Evolutionary conservation across 371 early-diverging fungal species (phyloP), one percentile per base, ranked within the genome.

Genomic region (Modicella reniformis): DNA sequence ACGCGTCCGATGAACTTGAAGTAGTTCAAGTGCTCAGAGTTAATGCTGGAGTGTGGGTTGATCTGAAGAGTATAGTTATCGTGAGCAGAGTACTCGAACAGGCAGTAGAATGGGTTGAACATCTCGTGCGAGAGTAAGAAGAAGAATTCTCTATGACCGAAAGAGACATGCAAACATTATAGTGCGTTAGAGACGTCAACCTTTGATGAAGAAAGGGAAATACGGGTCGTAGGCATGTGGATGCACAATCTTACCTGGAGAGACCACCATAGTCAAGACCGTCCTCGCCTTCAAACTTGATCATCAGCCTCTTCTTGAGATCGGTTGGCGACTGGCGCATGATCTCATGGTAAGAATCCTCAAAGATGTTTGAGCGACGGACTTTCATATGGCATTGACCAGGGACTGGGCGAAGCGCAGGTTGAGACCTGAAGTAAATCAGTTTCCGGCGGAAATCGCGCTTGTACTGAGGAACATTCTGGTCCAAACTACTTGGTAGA

Each of bases 141-240:
- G 89, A 96, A 98, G 98, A 99, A 99, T 84, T 99, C 99, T 65
- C 99, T n/a, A n/a, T n/a, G n/a, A n/a, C n/a, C n/a, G n/a, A n/a
- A n/a, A n/a, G n/a, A n/a, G n/a, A n/a, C n/a, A n/a, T n/a, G n/a
- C n/a, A n/a, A n/a, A n/a, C n/a, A n/a, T n/a, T n/a, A n/a, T n/a
- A n/a, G n/a, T n/a, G n/a, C n/a, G n/a, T n/a, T n/a, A n/a, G n/a
- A n/a, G n/a, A n/a, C n/a, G n/a, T n/a, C n/a, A n/a, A n/a, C n/a
- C n/a, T n/a, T n/a, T n/a, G n/a, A n/a, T n/a, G n/a, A n/a, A n/a
- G n/a, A n/a, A n/a, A n/a, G n/a, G n/a, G n/a, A n/a, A n/a, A n/a
- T n/a, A n/a, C n/a, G n/a, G n/a, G n/a, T n/a, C n/a, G n/a, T n/a
- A n/a, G n/a, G n/a, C n/a, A n/a, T n/a, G n/a, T n/a, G n/a, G n/a